Base-by-base conservation (phyloP, 306 rosid species). In the Elaeagnus macrophylla region DNA sequence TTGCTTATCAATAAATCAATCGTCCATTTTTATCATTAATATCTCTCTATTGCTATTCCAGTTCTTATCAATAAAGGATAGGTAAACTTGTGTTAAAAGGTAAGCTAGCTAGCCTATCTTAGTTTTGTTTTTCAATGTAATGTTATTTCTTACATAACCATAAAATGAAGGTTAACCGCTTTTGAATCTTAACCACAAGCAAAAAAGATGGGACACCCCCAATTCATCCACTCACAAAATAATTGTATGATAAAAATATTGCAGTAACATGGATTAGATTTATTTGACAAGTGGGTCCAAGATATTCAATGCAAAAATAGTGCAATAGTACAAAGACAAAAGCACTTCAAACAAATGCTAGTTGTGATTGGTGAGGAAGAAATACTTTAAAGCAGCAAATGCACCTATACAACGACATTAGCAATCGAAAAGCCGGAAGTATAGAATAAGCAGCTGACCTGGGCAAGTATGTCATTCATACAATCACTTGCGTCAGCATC, bases 391-490 rank as follows among this genome's bases (percentile, higher is more conserved):
- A 32, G 49, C 59, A 63, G 53, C 25, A 42, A 70, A 40, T 42
- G 53, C 36, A 37, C 16, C 50, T 12, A 59, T 51, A 63, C 39
- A 46, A 51, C 40, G 16, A 41, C 46, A n/a, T n/a, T 36, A 54
- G 42, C 39, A 60, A 71, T 42, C 41, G 70, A 44, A 46, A 32
- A 66, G 38, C 37, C 62, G 51, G 60, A 20, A 39, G 40, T n/a
- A 20, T 18, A 25, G 14, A 19, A 57, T 25, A 42, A 18, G 57
- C 67, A 65, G 71, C 70, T 78, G 18, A 91, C 99, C 95, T 91
- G 99, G 40, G 99, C 99, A 80, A 91, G 99, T 80, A 91, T 84
- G 79, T 91, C n/a, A n/a, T n/a, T n/a, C n/a, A n/a, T n/a, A n/a
- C n/a, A n/a, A n/a, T n/a, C n/a, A n/a, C n/a, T n/a, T 65, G 89